phyloP scores from a whole-genome alignment of 2,329 filamentous ascomycete species.

The Plenodomus biglobosus region DNA sequence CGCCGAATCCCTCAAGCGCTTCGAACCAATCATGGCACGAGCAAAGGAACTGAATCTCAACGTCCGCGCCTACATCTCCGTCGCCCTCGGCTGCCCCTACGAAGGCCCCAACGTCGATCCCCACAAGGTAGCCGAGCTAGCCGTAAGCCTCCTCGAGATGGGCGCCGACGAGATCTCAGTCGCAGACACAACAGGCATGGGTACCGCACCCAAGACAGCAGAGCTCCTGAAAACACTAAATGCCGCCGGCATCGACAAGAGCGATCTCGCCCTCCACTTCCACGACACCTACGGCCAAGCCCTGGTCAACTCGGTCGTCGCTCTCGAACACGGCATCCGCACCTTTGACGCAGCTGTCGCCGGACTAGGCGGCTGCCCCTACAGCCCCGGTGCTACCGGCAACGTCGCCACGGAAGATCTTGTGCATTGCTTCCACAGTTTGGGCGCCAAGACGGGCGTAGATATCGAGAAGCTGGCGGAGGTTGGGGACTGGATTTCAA shows the following conservation, averaged over 20 bases:
- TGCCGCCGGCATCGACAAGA: slow-evolving; percentile 67
- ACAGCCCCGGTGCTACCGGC: slow-evolving; percentile 80
- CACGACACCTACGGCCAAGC: slow-evolving; percentile 88
- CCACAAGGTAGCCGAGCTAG: slow-evolving; percentile 62
- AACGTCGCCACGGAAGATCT: slow-evolving; percentile 85
- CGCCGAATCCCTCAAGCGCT: slow-evolving; percentile 69
- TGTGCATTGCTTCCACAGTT: slow-evolving; percentile 71
- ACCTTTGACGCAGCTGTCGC: slow-evolving; percentile 80
- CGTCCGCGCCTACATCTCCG: slow-evolving; percentile 74
- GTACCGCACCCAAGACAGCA: slow-evolving; percentile 70
- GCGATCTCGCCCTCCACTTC: slow-evolving; percentile 79
- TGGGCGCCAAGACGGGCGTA: slow-evolving; percentile 75
- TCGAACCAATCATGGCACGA: slow-evolving; percentile 68
- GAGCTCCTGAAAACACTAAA: slow-evolving; percentile 65
- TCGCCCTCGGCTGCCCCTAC: slow-evolving; percentile 76
- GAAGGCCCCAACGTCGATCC: slow-evolving; percentile 64
- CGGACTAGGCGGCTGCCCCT: slow-evolving; percentile 82
- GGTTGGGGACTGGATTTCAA: slow-evolving; percentile 45
- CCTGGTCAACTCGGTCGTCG: slow-evolving; percentile 77
- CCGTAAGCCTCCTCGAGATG: slow-evolving; percentile 71
- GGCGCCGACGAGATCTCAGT: slow-evolving; percentile 89
- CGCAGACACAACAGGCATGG: slow-evolving; percentile 89
- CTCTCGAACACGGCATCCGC: slow-evolving; percentile 73
- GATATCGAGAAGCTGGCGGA: slow-evolving; percentile 41
- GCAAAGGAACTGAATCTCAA: slow-evolving; percentile 66